phyloP scores from a whole-genome alignment of 768 basidiomycete species.

The Trametes gibbosa region DNA sequence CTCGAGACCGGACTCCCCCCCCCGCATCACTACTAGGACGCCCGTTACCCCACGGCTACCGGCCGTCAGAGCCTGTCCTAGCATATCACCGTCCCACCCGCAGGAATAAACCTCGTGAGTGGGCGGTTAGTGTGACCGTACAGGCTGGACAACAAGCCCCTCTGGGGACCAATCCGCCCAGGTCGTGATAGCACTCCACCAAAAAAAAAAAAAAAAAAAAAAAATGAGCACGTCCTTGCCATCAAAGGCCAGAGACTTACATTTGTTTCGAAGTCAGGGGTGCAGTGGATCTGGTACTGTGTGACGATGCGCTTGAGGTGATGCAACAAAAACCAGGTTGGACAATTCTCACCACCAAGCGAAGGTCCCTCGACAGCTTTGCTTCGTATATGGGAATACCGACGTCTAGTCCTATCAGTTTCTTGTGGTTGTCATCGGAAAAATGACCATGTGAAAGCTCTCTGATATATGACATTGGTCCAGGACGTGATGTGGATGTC shows the following conservation, averaged over 20 bases:
- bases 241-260: slow-evolving; percentile 5
- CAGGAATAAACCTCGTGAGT: no score
- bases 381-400: slow-evolving; percentile 67
- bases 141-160: no score
- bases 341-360: slow-evolving; percentile 25
- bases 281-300: slow-evolving; percentile 24
- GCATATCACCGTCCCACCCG: no score
- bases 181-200: neutral
- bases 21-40: no score
- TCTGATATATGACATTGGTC: slow-evolving; percentile 31
- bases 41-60: no score
- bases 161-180: no score
- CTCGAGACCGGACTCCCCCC: no score
- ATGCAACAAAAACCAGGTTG: slow-evolving; percentile 20
- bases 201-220: neutral
- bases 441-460: slow-evolving; percentile 70
- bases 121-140: no score
- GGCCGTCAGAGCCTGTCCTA: no score
- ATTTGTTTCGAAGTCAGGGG: slow-evolving; percentile 19
- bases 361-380: slow-evolving; percentile 48
- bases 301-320: slow-evolving; percentile 11
- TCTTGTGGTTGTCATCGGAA: slow-evolving; percentile 66
- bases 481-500: neutral
- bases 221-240: neutral
- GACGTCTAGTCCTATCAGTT: slow-evolving; percentile 41